phyloP scores from a whole-genome alignment of 768 basidiomycete genomes.

The Tephrocybe sp. region DNA sequence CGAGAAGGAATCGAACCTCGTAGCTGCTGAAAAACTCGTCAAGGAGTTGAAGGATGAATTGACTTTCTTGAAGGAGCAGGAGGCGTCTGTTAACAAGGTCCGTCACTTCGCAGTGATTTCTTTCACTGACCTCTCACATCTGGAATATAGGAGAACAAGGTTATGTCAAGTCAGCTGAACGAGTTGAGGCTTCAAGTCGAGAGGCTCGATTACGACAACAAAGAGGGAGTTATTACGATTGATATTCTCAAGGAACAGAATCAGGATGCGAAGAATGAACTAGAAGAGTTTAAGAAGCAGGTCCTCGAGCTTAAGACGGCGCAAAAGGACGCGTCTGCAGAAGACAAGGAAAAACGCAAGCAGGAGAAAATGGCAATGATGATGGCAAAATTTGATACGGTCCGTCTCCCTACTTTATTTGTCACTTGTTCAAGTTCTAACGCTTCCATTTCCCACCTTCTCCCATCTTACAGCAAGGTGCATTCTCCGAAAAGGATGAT shows the following conservation, averaged over 20 bases:
- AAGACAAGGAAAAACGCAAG: constrained; percentile 98
- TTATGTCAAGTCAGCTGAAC: constrained; percentile 90
- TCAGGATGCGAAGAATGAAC: constrained; percentile 77
- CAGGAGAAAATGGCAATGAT: constrained; percentile 99
- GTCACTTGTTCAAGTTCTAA: constrained; percentile 6
- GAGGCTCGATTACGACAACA: constrained; percentile 92
- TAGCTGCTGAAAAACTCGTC: constrained; percentile 80
- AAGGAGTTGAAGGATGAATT: constrained; percentile 90
- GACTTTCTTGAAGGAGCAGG: constrained; percentile 88
- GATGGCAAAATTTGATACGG: constrained; percentile 99
- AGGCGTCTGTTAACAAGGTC: constrained; percentile 75
- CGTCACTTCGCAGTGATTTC: constrained; percentile 10
- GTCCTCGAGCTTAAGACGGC: constrained; percentile 75
- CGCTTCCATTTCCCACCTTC: neutral
- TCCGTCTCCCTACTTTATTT: constrained; percentile 37
- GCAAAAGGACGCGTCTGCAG: constrained; percentile 83
- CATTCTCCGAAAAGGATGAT: constrained; percentile 94
- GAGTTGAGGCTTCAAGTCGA: constrained; percentile 92
- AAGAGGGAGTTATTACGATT: constrained; percentile 88
- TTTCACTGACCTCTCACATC: neutral
- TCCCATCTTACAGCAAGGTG: constrained; percentile 64
- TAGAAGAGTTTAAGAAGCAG: constrained; percentile 86
- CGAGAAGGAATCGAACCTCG: constrained; percentile 85
- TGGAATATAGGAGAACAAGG: constrained; percentile 78
- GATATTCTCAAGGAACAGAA: constrained; percentile 97